These are phyloP conservation scores for Cladosporium sp. DNA, from an alignment of 2,329 filamentous ascomycete genomes.

Conservation along the genomic window DNA sequence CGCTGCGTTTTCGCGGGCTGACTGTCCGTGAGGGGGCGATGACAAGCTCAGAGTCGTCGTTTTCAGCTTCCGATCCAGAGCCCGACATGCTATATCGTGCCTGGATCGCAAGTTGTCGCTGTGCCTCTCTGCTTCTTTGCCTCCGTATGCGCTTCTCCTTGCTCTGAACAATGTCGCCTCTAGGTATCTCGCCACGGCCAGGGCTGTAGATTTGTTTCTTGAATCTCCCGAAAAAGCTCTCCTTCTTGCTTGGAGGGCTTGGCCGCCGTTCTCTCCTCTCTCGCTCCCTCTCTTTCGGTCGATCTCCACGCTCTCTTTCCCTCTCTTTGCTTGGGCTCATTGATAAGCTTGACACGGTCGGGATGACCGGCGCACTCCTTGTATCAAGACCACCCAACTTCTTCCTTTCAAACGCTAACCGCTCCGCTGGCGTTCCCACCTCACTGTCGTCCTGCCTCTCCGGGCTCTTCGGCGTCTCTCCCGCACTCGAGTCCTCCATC, in stretches of 20 bases:
- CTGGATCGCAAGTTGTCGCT: slow-evolving; percentile 21
- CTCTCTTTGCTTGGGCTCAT: slow-evolving; percentile 12
- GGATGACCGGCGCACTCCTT: slow-evolving; percentile 5
- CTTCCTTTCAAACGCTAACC: slow-evolving; percentile 4
- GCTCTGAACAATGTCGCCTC: slow-evolving; percentile 32
- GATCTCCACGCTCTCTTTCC: slow-evolving; percentile 13
- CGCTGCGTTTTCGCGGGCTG: slow-evolving; percentile 23
- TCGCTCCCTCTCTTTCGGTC: slow-evolving; percentile 18
- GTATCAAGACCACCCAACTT: not conserved
- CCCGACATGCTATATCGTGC: slow-evolving; percentile 29
- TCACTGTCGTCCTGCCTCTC: slow-evolving; percentile 34
- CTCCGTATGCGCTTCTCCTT: slow-evolving; percentile 33
- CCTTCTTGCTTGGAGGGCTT: slow-evolving; percentile 12
- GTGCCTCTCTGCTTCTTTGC: slow-evolving; percentile 23
- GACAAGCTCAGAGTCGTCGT: slow-evolving; percentile 21
- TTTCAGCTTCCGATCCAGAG: slow-evolving; percentile 22
- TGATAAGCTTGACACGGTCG: not conserved
- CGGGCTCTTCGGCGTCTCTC: slow-evolving; percentile 44
- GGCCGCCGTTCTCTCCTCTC: slow-evolving; percentile 20
- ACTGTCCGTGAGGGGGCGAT: not conserved
- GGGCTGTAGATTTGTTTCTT: slow-evolving; percentile 32
- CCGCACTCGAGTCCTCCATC: slow-evolving; percentile 40
- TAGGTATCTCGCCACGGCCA: slow-evolving; percentile 32
- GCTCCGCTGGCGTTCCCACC: slow-evolving; percentile 13
- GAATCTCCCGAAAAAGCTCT: slow-evolving; percentile 24